Base-by-base conservation (phyloP, 352 stramenopile genomes). In the Phytophthora sp. region DNA sequence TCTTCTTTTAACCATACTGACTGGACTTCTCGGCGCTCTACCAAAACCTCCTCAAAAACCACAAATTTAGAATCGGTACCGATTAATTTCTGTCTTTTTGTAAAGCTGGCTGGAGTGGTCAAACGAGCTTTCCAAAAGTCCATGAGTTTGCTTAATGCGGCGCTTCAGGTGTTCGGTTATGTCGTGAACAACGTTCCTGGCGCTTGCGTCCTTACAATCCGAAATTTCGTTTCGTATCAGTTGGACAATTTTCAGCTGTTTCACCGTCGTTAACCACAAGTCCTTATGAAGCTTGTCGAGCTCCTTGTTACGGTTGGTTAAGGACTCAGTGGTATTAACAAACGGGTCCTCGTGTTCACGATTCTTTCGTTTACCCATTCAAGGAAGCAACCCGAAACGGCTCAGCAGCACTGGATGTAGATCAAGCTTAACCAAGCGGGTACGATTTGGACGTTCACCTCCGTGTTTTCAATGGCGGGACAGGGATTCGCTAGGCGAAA, bases 291-390 rank as follows among this genome's bases (percentile, higher is more conserved):
- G n/a, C n/a, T n/a, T n/a, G n/a, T n/a, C n/a, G n/a, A n/a, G n/a
- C n/a, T n/a, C n/a, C n/a, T n/a, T n/a, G 32, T 54, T 12, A 13
- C 27, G 23, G 9, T 35, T 8, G n/a, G 42, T 48, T 15, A 62
- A 46, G 34, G 44, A 32, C 44, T 54, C 34, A 26, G 54, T 63
- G 21, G 28, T 55, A 4, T 55, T 34, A 2, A 44, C 10, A 34
- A 63, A 63, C 43, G 35, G 35, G 3, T 34, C 18, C 51, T 63
- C 44, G 23, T 34, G 44, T 30, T 55, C 43, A 34, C 54, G 24
- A 50, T 10, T 55, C 13, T 63, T 63, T 28, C 44, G 37, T 10
- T 63, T 63, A 55, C 54, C 43, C 32, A 55, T 63, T 1, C 39
- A 62, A 31, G 10, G 28, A 11, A 49, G 30, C 13, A 32, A 30